These are phyloP conservation scores for Ajuga reptans DNA, from an alignment of 305 asterid genomes.

Conservation along the genomic window DNA sequence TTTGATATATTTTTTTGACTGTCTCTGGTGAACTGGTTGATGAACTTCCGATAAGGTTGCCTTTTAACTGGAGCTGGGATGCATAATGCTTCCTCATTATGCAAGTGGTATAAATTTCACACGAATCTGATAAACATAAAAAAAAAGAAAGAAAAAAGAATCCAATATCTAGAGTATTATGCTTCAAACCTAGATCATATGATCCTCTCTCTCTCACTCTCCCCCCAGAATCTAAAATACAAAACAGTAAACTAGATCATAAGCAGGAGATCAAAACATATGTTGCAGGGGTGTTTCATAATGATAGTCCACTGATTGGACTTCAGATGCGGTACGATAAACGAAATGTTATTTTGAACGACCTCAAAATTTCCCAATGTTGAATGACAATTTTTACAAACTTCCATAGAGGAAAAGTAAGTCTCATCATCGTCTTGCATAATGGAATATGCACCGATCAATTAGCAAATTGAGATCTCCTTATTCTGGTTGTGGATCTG, in stretches of 20 bases:
- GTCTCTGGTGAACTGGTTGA: background rate
- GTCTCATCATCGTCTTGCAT: background rate
- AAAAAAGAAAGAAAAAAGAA: no score
- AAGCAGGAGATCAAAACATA: background rate
- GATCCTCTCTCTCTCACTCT: no score
- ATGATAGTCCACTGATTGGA: background rate
- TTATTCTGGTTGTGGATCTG: background rate
- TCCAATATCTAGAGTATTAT: no score
- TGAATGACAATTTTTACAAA: background rate
- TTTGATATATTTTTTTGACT: conserved; percentile 3
- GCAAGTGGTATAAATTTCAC: background rate
- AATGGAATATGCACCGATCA: background rate
- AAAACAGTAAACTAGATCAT: background rate
- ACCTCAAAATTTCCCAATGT: background rate
- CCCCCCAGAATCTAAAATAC: no score
- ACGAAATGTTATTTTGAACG: no score
- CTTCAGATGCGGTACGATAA: background rate
- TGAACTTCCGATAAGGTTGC: no score
- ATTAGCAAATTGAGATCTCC: conserved; percentile 4
- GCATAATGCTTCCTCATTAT: background rate
- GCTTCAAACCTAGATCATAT: no score
- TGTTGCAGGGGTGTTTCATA: background rate
- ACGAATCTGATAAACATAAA: no score
- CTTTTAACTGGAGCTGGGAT: background rate
- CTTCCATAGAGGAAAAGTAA: background rate